Percentiles rank a stretch among this genome's conserved stretches.
Evolutionary conservation across 2,329 filamentous ascomycete genomes (phyloP).

Genomic region (Raffaelea ambrosiae): DNA sequence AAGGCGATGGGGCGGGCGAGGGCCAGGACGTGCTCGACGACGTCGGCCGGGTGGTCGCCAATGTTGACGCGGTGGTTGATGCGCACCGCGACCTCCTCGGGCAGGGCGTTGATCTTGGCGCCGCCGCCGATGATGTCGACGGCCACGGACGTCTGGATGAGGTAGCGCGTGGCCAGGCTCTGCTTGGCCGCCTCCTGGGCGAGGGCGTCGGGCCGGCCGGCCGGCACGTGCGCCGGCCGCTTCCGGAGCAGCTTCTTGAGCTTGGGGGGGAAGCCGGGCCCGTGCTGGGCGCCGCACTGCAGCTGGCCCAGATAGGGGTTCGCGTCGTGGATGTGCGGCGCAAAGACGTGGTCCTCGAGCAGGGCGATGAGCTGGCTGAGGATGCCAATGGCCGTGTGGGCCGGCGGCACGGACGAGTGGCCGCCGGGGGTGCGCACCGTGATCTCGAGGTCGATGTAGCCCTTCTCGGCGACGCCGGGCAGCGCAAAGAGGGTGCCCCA

Average conservation of each 20-base stretch:
- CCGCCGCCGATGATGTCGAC: slow-evolving; percentile 54
- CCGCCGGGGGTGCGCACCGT: slow-evolving; percentile 47
- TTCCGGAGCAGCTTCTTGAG: slow-evolving; percentile 29
- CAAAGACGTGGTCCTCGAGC: slow-evolving; percentile 36
- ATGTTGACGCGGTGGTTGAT: slow-evolving; percentile 54
- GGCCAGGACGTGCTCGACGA: slow-evolving; percentile 40
- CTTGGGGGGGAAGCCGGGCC: slow-evolving; percentile 31
- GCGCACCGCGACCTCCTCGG: slow-evolving; percentile 44
- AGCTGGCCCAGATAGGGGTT: slow-evolving; percentile 35
- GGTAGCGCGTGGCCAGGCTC: slow-evolving; percentile 28
- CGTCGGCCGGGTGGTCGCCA: slow-evolving; percentile 39
- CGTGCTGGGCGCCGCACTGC: slow-evolving; percentile 34
- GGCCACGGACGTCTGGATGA: slow-evolving; percentile 51
- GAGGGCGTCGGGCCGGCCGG: slow-evolving; percentile 23
- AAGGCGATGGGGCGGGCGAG: slow-evolving; percentile 32
- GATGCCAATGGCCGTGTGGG: slow-evolving; percentile 43
- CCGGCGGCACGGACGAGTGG: slow-evolving; percentile 46
- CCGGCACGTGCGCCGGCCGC: not conserved
- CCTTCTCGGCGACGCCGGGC: slow-evolving; percentile 51
- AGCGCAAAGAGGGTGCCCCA: slow-evolving; percentile 42
- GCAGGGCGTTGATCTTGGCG: slow-evolving; percentile 58
- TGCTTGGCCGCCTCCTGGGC: slow-evolving; percentile 38
- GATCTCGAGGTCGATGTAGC: slow-evolving; percentile 46
- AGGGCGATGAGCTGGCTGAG: slow-evolving; percentile 34
- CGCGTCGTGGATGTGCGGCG: slow-evolving; percentile 25